phyloP scores from a whole-genome alignment of 768 basidiomycete genomes.

The Kwoniella bestiolae region DNA sequence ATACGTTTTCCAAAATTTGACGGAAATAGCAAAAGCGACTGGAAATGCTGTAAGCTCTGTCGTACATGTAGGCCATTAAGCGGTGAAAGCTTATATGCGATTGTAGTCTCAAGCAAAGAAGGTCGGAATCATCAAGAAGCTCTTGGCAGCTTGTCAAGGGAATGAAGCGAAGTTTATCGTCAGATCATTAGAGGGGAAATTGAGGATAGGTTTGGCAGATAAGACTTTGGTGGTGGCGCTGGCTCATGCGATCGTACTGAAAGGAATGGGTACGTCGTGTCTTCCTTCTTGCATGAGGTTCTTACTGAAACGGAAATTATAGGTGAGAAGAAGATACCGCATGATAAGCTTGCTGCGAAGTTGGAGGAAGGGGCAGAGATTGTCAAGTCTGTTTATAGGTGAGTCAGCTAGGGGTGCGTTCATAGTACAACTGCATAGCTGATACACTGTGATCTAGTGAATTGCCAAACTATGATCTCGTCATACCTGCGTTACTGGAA shows the following conservation, averaged over 20 bases:
- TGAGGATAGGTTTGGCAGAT: conserved; percentile 95
- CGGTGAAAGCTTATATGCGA: background rate
- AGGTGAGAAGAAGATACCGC: conserved; percentile 76
- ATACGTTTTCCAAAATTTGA: conserved; percentile 84
- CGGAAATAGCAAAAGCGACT: conserved; percentile 82
- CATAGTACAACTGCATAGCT: background rate
- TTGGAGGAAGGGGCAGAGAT: conserved; percentile 76
- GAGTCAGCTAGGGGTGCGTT: conserved; percentile 28
- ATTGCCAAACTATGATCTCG: conserved; percentile 86
- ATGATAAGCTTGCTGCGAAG: conserved; percentile 71
- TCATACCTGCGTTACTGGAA: conserved; percentile 85
- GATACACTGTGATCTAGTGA: conserved; percentile 64
- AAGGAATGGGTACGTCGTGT: conserved; percentile 64
- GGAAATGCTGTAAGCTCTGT: conserved; percentile 72
- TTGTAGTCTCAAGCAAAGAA: conserved; percentile 89
- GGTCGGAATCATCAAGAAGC: conserved; percentile 89
- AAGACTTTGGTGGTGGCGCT: conserved; percentile 93
- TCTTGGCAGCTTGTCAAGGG: conserved; percentile 90
- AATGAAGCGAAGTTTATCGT: conserved; percentile 94
- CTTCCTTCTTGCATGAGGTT: conserved; percentile 56
- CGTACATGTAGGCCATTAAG: background rate
- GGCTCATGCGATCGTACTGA: conserved; percentile 84
- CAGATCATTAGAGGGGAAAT: conserved; percentile 91
- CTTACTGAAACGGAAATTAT: conserved; percentile 5
- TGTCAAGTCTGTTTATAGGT: conserved; percentile 94